phyloP scores from a whole-genome alignment of 345 rosid species.

The Angophora floribunda region DNA sequence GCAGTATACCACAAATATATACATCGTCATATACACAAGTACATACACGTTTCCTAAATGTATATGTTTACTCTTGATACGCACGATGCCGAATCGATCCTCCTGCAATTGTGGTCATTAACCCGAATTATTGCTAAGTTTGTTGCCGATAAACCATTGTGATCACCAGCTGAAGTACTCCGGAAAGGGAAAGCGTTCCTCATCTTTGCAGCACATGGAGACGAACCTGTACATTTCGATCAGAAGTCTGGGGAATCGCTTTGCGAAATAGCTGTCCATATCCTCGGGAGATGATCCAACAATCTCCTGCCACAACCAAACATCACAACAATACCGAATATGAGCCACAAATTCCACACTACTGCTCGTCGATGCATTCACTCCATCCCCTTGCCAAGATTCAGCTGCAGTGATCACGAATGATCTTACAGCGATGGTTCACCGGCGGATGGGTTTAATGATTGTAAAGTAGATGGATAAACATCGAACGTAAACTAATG shows the following conservation, averaged over 20 bases:
- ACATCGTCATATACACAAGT: background rate
- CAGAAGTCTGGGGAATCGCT: constrained; percentile 69
- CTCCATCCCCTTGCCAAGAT: background rate
- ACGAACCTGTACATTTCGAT: constrained; percentile 78
- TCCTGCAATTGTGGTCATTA: background rate
- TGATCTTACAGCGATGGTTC: background rate
- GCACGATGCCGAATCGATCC: background rate
- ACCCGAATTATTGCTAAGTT: background rate
- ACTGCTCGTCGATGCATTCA: background rate
- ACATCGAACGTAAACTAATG: background rate
- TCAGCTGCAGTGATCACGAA: background rate
- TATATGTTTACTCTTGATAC: background rate
- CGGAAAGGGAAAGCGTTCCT: constrained; percentile 43
- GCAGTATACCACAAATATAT: background rate
- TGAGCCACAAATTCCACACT: background rate
- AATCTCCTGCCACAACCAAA: constrained; percentile 40
- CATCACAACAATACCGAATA: background rate
- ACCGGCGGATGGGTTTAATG: background rate
- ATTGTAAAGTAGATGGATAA: background rate
- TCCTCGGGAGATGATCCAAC: constrained; percentile 87
- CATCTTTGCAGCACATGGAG: constrained; percentile 40
- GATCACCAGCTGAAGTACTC: constrained; percentile 37
- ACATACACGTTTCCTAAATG: background rate
- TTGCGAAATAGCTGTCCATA: constrained; percentile 52
- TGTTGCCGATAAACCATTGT: background rate